phyloP scores from a whole-genome alignment of 2,329 filamentous ascomycete species.

The Penicillium freii region DNA sequence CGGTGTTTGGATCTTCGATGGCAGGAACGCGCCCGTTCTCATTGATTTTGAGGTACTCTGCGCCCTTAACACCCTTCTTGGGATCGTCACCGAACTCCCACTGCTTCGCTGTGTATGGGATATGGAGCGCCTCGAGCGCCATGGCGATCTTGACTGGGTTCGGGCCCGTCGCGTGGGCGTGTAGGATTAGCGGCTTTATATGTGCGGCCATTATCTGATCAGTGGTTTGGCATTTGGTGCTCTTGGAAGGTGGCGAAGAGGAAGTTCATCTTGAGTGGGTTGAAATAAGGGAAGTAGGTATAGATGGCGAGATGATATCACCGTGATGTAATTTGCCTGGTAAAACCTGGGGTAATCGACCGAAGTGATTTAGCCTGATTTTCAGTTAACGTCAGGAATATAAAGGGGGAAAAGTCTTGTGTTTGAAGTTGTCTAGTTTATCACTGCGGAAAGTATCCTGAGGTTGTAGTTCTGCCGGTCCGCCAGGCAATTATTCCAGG shows the following conservation, averaged over 20 bases:
- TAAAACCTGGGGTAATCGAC: neutral
- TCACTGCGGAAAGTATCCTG: no score
- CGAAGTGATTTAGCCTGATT: conserved; percentile 7
- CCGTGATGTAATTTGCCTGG: conserved; percentile 19
- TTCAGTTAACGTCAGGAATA: neutral
- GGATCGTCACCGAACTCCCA: conserved; percentile 45
- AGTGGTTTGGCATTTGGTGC: neutral
- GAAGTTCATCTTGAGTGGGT: neutral
- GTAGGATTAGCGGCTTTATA: conserved; percentile 39
- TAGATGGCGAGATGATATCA: conserved; percentile 6
- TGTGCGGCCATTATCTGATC: conserved; percentile 18
- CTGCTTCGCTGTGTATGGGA: conserved; percentile 44
- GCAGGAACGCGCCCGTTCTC: conserved; percentile 46
- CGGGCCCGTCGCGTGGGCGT: conserved; percentile 43
- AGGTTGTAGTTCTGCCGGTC: neutral
- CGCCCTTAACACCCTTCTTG: conserved; percentile 31
- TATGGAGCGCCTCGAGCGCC: conserved; percentile 40
- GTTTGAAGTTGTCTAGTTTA: neutral
- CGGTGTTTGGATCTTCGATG: conserved; percentile 42
- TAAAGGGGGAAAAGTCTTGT: neutral
- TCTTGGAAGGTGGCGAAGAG: neutral
- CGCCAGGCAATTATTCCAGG: conserved; percentile 2
- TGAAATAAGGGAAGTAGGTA: neutral
- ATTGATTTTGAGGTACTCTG: conserved; percentile 43
- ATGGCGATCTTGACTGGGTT: conserved; percentile 48